Percentiles rank a stretch among this genome's conserved stretches.
Evolutionary conservation across 495 filamentous ascomycete species (phyloP).

Genomic region (Hypoxylon crocopeplum): DNA sequence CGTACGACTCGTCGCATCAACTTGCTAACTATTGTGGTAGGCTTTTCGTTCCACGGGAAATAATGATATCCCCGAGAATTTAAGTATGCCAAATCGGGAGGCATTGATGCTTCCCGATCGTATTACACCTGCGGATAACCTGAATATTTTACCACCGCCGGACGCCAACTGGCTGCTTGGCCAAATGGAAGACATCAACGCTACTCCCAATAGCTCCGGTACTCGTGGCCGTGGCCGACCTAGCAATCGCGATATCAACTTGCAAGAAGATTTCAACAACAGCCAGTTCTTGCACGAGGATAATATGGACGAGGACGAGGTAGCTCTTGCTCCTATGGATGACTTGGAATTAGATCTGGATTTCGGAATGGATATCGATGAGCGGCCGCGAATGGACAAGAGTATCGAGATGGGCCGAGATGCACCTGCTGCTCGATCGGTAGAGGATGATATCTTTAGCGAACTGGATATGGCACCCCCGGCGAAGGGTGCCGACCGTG

Average conservation of each 20-base stretch:
- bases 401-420: conserved; percentile 89
- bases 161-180: conserved; percentile 78
- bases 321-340: conserved; percentile 59
- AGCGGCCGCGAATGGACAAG: conserved; percentile 56
- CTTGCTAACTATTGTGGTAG: conserved; percentile 55
- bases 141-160: conserved; percentile 68
- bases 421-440: conserved; percentile 66
- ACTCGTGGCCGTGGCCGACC: conserved; percentile 61
- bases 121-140: conserved; percentile 86
- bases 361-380: conserved; percentile 63
- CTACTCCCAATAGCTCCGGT: conserved; percentile 48
- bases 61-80: conserved; percentile 76
- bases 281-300: conserved; percentile 74
- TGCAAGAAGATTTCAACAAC: conserved; percentile 63
- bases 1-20: neutral
- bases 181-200: conserved; percentile 63
- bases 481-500: conserved; percentile 53
- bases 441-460: conserved; percentile 77
- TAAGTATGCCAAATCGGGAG: conserved; percentile 67
- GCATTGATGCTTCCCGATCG: conserved; percentile 83
- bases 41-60: conserved; percentile 80
- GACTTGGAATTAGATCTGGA: conserved; percentile 64
- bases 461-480: conserved; percentile 62
- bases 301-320: conserved; percentile 60
- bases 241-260: conserved; percentile 69